Conservation (phyloP, 2,329 filamentous ascomycete genomes). For the Penicillium psychrosexuale region DNA sequence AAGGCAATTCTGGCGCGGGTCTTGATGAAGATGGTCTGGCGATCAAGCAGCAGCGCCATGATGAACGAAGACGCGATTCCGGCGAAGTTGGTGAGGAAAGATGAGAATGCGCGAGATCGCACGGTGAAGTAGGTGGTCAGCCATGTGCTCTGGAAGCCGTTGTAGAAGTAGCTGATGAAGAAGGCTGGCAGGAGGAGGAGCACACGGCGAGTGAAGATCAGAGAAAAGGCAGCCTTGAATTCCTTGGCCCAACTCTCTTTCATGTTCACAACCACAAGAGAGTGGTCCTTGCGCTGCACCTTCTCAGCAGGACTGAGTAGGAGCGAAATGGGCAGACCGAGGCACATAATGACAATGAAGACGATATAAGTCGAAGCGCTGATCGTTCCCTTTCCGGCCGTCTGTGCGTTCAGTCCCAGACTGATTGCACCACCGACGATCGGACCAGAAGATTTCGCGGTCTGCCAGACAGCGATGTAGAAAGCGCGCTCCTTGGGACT, state of each 20-base stretch:
- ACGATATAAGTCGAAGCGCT: conserved; percentile 23
- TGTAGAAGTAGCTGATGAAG: conserved; percentile 34
- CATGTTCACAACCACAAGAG: conserved; percentile 23
- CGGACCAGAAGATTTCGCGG: conserved; percentile 23
- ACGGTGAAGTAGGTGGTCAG: conserved; percentile 25
- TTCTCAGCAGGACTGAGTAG: conserved; percentile 24
- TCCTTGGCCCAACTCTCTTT: conserved; percentile 20
- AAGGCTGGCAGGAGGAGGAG: conserved; percentile 25
- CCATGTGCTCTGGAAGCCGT: conserved; percentile 28
- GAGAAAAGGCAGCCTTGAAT: conserved; percentile 20
- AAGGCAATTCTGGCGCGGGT: conserved; percentile 23
- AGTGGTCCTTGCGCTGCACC: conserved; percentile 24
- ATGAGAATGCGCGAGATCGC: conserved; percentile 24
- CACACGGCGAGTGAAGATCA: conserved; percentile 21
- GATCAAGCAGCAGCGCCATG: conserved; percentile 21
- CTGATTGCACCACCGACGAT: conserved; percentile 25
- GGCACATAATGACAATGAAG: conserved; percentile 27
- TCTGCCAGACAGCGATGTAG: conserved; percentile 26
- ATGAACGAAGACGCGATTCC: conserved; percentile 24
- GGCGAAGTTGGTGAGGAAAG: conserved; percentile 27
- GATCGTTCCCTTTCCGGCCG: conserved; percentile 15
- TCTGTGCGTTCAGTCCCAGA: conserved; percentile 22
- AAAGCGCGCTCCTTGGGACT: conserved; percentile 24
- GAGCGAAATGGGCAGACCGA: conserved; percentile 21
- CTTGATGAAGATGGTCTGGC: conserved; percentile 24